Conservation (phyloP, 257 asterid species). For the Salvia rosmarinus region DNA sequence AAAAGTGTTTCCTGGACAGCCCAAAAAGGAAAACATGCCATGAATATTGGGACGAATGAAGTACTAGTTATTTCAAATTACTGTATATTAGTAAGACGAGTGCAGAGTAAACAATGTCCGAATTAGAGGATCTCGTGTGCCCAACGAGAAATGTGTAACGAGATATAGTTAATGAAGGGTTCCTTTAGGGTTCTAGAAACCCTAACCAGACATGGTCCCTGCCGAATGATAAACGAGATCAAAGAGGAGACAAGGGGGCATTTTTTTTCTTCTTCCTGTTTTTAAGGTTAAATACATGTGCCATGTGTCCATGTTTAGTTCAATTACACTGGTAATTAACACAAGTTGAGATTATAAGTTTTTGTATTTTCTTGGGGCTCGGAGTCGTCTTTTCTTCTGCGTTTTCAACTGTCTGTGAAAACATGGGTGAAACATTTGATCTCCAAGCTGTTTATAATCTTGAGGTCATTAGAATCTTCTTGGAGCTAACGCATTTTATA, state of each 20-base stretch:
- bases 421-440: constrained; percentile 13
- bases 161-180: constrained; percentile 11
- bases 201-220: constrained; percentile 55
- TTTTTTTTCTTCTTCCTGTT: constrained; percentile 27
- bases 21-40: too few relatives aligned
- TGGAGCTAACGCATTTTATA: constrained; percentile 25
- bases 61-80: too few relatives aligned
- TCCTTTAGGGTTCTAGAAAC: constrained; percentile 41
- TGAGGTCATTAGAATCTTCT: constrained; percentile 34
- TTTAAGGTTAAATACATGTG: constrained; percentile 50
- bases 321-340: background rate
- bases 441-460: constrained; percentile 29
- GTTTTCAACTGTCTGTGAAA: constrained; percentile 26
- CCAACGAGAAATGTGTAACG: too few relatives aligned
- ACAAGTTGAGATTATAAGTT: background rate
- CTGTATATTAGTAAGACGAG: too few relatives aligned
- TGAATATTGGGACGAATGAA: too few relatives aligned
- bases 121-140: background rate
- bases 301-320: constrained; percentile 33
- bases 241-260: constrained; percentile 50
- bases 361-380: constrained; percentile 24
- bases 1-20: too few relatives aligned
- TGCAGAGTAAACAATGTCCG: background rate
- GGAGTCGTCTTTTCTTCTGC: constrained; percentile 10
- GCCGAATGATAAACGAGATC: constrained; percentile 36